Conservation (phyloP, 2,329 filamentous ascomycete species). For the Chaetomiaceae sp. region DNA sequence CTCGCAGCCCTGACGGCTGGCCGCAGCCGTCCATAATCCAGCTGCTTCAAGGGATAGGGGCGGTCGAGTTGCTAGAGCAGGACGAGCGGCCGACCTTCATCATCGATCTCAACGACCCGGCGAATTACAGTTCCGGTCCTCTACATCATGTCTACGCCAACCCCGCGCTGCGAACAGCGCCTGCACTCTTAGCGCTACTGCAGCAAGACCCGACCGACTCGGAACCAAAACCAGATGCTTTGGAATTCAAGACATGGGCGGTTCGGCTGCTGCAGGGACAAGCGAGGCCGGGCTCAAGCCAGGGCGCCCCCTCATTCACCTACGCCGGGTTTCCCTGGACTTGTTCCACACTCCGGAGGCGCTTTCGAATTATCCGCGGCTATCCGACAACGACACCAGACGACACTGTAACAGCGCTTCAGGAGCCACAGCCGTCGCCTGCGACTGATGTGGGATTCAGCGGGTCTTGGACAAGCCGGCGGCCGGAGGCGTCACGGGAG, state of each 20-base stretch:
- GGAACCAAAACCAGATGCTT: constrained; percentile 43
- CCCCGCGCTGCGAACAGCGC: constrained; percentile 53
- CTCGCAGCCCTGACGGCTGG: constrained; percentile 46
- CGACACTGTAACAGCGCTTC: constrained; percentile 8
- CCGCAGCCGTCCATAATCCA: constrained; percentile 44
- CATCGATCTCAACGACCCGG: constrained; percentile 56
- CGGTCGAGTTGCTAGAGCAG: constrained; percentile 67
- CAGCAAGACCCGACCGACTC: constrained; percentile 41
- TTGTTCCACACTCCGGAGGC: constrained; percentile 60
- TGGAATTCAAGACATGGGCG: constrained; percentile 64
- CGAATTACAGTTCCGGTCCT: constrained; percentile 47
- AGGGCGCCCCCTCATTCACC: constrained; percentile 47
- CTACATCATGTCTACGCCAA: constrained; percentile 65
- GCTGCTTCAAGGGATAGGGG: constrained; percentile 57
- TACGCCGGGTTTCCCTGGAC: constrained; percentile 66
- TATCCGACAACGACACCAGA: constrained; percentile 31
- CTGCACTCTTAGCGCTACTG: constrained; percentile 51
- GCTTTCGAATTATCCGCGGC: constrained; percentile 63
- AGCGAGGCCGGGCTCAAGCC: constrained; percentile 47
- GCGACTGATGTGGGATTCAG: constrained; percentile 31
- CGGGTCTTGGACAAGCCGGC: constrained; percentile 32
- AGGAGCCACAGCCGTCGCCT: constrained; percentile 33
- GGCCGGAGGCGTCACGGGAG: constrained; percentile 29
- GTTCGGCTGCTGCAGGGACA: constrained; percentile 48
- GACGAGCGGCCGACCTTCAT: constrained; percentile 73